Conservation (phyloP, 352 stramenopile genomes). For the Pythium monospermum region DNA sequence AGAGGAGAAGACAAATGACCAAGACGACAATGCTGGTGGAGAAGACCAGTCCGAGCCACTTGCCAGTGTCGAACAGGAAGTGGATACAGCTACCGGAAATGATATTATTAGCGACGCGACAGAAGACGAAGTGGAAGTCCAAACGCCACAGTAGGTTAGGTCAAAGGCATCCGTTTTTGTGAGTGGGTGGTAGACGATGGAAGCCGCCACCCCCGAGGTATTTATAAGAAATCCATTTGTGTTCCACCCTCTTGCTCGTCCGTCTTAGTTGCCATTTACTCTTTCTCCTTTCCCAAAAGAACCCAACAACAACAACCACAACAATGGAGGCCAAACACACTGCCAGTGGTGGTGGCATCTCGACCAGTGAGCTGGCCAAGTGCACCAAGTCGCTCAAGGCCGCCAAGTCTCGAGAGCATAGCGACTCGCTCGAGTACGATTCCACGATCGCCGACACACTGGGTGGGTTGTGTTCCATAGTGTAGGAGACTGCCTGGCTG, state of each 20-base stretch:
- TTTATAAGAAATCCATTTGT: too few relatives aligned
- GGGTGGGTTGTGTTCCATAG: conserved; percentile 14
- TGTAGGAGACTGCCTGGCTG: not conserved
- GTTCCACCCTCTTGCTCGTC: too few relatives aligned
- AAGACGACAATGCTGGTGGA: conserved; percentile 10
- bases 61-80: not conserved
- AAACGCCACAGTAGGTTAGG: too few relatives aligned
- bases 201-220: too few relatives aligned
- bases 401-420: conserved; percentile 60
- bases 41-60: not conserved
- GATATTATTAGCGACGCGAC: too few relatives aligned
- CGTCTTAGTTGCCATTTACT: too few relatives aligned
- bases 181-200: too few relatives aligned
- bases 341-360: conserved; percentile 30
- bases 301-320: not conserved
- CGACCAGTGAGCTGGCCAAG: conserved; percentile 54
- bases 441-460: conserved; percentile 45
- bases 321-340: conserved; percentile 67
- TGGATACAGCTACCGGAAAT: too few relatives aligned
- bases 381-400: conserved; percentile 56
- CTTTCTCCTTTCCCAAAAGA: too few relatives aligned
- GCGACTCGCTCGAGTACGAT: conserved; percentile 72
- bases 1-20: conserved; percentile 32
- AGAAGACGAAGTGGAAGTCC: too few relatives aligned
- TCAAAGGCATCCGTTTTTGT: too few relatives aligned